Base-by-base conservation (phyloP, 768 basidiomycete genomes). In the Epithele typhae region DNA sequence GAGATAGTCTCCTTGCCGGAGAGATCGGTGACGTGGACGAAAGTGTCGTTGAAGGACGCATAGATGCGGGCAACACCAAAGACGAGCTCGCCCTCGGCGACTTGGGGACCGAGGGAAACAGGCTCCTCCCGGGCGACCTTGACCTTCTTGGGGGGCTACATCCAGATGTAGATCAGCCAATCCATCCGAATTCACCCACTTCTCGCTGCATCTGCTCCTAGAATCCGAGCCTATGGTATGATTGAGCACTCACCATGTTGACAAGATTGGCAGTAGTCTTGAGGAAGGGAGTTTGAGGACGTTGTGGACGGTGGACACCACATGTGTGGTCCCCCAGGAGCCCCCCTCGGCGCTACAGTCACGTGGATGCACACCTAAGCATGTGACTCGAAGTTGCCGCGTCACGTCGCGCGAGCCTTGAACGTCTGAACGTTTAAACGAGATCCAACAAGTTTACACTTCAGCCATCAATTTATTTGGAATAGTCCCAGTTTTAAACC, bases 1-100 rank as follows among this genome's bases (percentile, higher is more conserved):
- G 92, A 90, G 74, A 99, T 92, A 66, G 96, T 99, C 77, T 98
- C 96, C 76, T 91, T 94, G 61, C 96, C 96, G 19, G 93, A 93
- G 49, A 98, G 73, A 87, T 98, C 96, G 68, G 96, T 99, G 63
- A 99, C 77, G 67, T 99, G 96, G 58, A 99, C 96, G 69, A 98
- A 98, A 48, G 96, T 99, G 65, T 99, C 96, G 73, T 99, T 99
- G 83, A 99, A 99, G 48, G 92, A 95, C 33, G 96, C 95, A 61
- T 87, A 98, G 74, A 98, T 97, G 77, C 95, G 95, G 10, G 96
- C 96, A 52, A 97, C 93, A 57, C 95, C 95, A 64, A 95, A 97
- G 35, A 98, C 95, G 62, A 87, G 83, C 72, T 97, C 93, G 64
- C 95, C 93, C 68, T 96, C 93, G 51, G 86, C 85, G 60, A 94